Evolutionary conservation across 495 filamentous ascomycete species (phyloP), one percentile per base, ranked within the genome.

Genomic region (Lepidopterella palustris): DNA sequence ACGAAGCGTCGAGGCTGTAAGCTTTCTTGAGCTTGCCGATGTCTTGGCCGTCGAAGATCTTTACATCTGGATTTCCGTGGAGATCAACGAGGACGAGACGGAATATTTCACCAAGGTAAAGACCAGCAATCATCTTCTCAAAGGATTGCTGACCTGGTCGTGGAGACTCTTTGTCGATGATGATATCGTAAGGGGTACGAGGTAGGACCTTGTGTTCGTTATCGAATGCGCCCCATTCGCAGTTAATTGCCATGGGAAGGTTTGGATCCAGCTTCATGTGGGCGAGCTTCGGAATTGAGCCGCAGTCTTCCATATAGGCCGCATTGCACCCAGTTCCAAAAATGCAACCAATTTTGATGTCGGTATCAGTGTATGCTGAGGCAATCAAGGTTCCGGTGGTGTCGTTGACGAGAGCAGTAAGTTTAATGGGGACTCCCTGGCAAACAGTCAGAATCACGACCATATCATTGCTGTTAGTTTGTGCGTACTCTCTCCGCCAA

Each of bases 351-450:
- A 98, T 95, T 76, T 84, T 90, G 81, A 96, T 92, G 49, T 83
- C 84, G 31, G 83, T 67, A 72, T 98, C 95, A 40, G 93, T 97
- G 76, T 98, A 98, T 23, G 87, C 83, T 32, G 93, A 97, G 62
- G 93, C 93, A 65, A 98, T 96, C n/a, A 98, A 79, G n/a, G 93
- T 98, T 68, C 93, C 93, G 29, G 92, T 97, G 59, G 93, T 98
- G 74, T 98, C 93, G 69, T 98, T 98, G 74, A 97, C 92, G 63
- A 98, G 75, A 45, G 93, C 95, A 24, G 87, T 87, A 23, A 97
- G 84, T 74, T 91, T 93, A 77, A 97, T 95, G 23, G 93, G 93
- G 23, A 97, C 83, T 25, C 87, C 88, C 86, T 92, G 45, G 5
- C 1, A 45, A 23, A n/a, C 60, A 21, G 24, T 52, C 32, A 45